phyloP scores from a whole-genome alignment of 805 yeast species.

The Candida rishiriensis region DNA sequence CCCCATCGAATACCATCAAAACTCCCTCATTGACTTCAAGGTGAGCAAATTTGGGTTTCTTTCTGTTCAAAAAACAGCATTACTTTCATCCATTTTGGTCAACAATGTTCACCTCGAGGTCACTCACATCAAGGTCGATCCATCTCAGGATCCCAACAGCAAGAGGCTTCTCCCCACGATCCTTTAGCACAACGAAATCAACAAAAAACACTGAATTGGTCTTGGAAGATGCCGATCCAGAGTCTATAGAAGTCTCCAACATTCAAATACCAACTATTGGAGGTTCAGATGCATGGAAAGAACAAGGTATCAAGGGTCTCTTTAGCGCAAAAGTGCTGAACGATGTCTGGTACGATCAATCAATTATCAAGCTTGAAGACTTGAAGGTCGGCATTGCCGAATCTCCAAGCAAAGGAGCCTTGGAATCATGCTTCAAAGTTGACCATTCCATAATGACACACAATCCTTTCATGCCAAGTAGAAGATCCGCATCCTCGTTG shows the following conservation, averaged over 20 bases:
- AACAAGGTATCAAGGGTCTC: slow-evolving; percentile 44
- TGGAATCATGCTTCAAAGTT: slow-evolving; percentile 23
- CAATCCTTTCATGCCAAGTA: slow-evolving; percentile 16
- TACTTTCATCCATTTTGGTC: not conserved
- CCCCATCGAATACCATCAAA: too few species aligned
- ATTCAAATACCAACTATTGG: slow-evolving; percentile 25
- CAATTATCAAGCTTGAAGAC: slow-evolving; percentile 33
- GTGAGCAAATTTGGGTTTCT: too few species aligned
- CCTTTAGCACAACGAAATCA: not conserved
- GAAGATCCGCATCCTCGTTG: slow-evolving; percentile 12
- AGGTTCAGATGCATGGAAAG: slow-evolving; percentile 20
- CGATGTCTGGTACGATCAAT: slow-evolving; percentile 47
- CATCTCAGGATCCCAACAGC: not conserved
- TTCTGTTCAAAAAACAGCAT: too few species aligned
- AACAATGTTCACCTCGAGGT: not conserved
- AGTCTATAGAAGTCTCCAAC: not conserved
- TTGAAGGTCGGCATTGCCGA: slow-evolving; percentile 35
- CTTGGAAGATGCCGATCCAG: not conserved
- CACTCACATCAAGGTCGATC: not conserved
- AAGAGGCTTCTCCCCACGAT: not conserved
- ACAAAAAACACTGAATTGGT: not conserved
- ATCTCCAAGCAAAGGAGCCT: slow-evolving; percentile 24
- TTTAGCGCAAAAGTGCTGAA: slow-evolving; percentile 43
- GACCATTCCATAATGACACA: slow-evolving; percentile 5
- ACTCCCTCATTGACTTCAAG: too few species aligned